Evolutionary conservation across 1,139 yeast genomes (phyloP).

Genomic region (Ogataea hybrid): DNA sequence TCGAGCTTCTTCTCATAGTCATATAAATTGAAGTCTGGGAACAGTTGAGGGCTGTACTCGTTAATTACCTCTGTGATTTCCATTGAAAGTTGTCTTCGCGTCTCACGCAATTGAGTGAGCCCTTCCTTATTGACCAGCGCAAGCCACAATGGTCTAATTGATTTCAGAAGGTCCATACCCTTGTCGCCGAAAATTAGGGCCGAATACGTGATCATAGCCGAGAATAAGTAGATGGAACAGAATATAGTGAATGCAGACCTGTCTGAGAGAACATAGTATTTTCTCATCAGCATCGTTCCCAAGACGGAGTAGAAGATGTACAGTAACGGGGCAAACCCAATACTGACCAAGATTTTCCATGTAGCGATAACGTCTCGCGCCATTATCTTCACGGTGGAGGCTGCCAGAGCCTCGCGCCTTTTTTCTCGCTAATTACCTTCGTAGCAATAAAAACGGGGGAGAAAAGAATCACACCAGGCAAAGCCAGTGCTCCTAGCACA

Average conservation of each 20-base stretch:
- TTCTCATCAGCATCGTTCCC: constrained; percentile 47
- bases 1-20: constrained; percentile 45
- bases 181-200: constrained; percentile 90
- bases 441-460: constrained; percentile 87
- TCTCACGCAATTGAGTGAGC: constrained; percentile 53
- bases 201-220: constrained; percentile 77
- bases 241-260: constrained; percentile 38
- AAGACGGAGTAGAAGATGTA: constrained; percentile 76
- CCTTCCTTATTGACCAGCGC: constrained; percentile 61
- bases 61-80: constrained; percentile 69
- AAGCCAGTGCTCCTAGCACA: constrained; percentile 56
- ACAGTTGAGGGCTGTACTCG: constrained; percentile 71
- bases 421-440: constrained; percentile 67
- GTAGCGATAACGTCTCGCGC: constrained; percentile 95
- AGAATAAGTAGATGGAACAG: constrained; percentile 47
- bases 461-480: constrained; percentile 84
- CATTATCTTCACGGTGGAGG: constrained; percentile 82
- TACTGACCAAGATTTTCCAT: constrained; percentile 88
- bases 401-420: constrained; percentile 79
- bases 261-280: constrained; percentile 33
- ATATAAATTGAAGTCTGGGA: constrained; percentile 68
- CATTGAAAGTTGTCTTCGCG: constrained; percentile 52
- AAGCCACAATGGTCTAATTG: constrained; percentile 76
- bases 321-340: constrained; percentile 85
- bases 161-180: constrained; percentile 84